A percentile compares a stretch with the other conserved stretches of the same genome.
phyloP scores from a whole-genome alignment of 2,329 filamentous ascomycete genomes.

The Phialophora macrospora region DNA sequence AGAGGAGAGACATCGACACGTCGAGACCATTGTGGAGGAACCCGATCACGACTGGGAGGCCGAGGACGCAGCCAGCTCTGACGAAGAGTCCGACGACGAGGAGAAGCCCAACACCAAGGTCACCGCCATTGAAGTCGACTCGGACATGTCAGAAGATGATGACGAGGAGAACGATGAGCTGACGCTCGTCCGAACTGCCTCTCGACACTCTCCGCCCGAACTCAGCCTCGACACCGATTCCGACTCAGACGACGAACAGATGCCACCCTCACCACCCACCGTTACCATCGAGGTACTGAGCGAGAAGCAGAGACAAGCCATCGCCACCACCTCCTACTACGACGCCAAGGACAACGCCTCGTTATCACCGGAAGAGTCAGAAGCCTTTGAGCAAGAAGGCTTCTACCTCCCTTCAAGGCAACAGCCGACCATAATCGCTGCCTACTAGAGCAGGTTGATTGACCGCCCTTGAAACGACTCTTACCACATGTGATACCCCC shows the following conservation, averaged over 20 bases:
- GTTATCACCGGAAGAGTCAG: slow-evolving; percentile 37
- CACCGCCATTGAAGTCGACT: slow-evolving; percentile 60
- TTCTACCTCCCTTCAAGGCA: slow-evolving; percentile 55
- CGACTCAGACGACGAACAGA: slow-evolving; percentile 71
- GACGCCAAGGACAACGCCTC: slow-evolving; percentile 38
- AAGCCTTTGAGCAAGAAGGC: slow-evolving; percentile 53
- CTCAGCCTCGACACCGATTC: slow-evolving; percentile 70
- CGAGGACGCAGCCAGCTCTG: slow-evolving; percentile 63
- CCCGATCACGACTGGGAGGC: slow-evolving; percentile 71
- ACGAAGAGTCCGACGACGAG: slow-evolving; percentile 60
- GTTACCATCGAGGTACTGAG: slow-evolving; percentile 64
- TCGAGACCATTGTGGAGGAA: slow-evolving; percentile 76
- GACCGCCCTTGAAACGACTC: slow-evolving; percentile 36
- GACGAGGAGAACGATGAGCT: slow-evolving; percentile 68
- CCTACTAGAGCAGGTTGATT: slow-evolving; percentile 49
- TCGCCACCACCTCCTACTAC: slow-evolving; percentile 50
- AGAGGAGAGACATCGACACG: slow-evolving; percentile 77
- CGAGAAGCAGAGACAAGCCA: slow-evolving; percentile 58
- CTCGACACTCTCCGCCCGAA: slow-evolving; percentile 71
- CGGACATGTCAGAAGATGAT: slow-evolving; percentile 55
- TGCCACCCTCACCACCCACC: slow-evolving; percentile 72
- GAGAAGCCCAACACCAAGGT: slow-evolving; percentile 58
- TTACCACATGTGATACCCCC: slow-evolving; percentile 34
- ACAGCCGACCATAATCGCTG: slow-evolving; percentile 54
- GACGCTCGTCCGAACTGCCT: slow-evolving; percentile 70